These are phyloP conservation scores for Lasiodiplodia hormozganensis DNA, from an alignment of 2,329 filamentous ascomycete species.

Conservation along the genomic window DNA sequence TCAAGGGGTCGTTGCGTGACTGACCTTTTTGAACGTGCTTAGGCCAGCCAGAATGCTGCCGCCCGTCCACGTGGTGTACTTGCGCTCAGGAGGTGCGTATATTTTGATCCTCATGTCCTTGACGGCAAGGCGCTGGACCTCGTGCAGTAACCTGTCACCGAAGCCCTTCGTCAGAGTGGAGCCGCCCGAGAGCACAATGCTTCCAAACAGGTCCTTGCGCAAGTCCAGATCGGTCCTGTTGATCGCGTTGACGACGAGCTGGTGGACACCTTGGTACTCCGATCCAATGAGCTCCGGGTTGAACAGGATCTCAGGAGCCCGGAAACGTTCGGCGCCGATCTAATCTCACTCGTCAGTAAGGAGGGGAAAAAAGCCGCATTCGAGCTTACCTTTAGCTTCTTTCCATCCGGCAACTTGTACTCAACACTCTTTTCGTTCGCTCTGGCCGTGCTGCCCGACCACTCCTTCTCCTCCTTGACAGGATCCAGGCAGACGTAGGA, in stretches of 20 bases:
- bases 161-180: conserved; percentile 97
- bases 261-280: conserved; percentile 95
- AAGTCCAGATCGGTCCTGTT: conserved; percentile 94
- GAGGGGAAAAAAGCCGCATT: conserved; percentile 5
- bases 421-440: conserved; percentile 81
- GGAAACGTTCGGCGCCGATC: conserved; percentile 92
- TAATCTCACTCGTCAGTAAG: conserved; percentile 46
- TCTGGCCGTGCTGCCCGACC: conserved; percentile 75
- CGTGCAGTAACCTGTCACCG: conserved; percentile 86
- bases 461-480: conserved; percentile 95
- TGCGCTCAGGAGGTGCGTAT: conserved; percentile 94
- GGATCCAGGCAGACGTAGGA: conserved; percentile 92
- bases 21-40: conserved; percentile 97
- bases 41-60: conserved; percentile 95
- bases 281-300: conserved; percentile 96
- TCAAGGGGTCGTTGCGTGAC: conserved; percentile 14
- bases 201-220: conserved; percentile 90
- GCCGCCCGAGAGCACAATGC: conserved; percentile 95
- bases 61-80: conserved; percentile 99
- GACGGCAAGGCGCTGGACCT: conserved; percentile 91
- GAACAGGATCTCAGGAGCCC: conserved; percentile 96
- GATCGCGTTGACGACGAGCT: conserved; percentile 97
- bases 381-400: conserved; percentile 79
- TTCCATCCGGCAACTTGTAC: conserved; percentile 89
- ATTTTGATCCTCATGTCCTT: conserved; percentile 99